These are phyloP conservation scores for Seiridium unicorne DNA, from an alignment of 2,329 filamentous ascomycete genomes.

Conservation along the genomic window DNA sequence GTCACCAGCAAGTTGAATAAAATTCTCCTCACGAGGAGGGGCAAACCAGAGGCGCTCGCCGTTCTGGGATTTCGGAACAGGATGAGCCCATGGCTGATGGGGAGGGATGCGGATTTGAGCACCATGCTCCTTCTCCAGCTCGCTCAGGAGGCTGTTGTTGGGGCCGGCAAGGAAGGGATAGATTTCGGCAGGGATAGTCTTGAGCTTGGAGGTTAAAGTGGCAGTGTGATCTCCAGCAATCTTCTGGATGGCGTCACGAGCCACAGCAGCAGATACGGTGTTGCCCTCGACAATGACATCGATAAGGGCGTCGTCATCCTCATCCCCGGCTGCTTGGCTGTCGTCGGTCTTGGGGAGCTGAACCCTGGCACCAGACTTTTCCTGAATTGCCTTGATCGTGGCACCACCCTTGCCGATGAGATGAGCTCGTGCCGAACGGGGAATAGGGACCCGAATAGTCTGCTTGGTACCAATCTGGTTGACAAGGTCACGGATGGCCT, in stretches of 20 bases:
- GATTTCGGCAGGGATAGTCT: constrained; percentile 83
- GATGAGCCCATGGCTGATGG: constrained; percentile 73
- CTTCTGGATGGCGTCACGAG: constrained; percentile 77
- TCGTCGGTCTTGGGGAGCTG: constrained; percentile 83
- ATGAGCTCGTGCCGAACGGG: constrained; percentile 77
- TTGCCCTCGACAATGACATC: constrained; percentile 91
- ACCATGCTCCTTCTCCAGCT: constrained; percentile 70
- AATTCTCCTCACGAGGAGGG: constrained; percentile 68
- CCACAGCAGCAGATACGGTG: constrained; percentile 80
- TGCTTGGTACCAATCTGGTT: constrained; percentile 86
- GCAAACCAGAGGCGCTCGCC: constrained; percentile 69
- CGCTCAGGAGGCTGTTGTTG: constrained; percentile 64
- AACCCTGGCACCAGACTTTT: constrained; percentile 85
- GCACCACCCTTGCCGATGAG: constrained; percentile 92
- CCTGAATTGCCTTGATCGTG: constrained; percentile 86
- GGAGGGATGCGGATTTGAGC: constrained; percentile 81
- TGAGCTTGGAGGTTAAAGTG: constrained; percentile 77
- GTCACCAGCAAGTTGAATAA: constrained; percentile 85
- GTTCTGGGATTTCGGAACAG: constrained; percentile 60
- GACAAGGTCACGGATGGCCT: constrained; percentile 86
- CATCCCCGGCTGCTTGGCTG: constrained; percentile 47
- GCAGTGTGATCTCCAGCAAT: constrained; percentile 86
- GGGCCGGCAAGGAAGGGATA: constrained; percentile 92
- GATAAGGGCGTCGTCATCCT: constrained; percentile 80
- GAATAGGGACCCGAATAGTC: constrained; percentile 75